Base-by-base conservation (phyloP, 495 filamentous ascomycete species). In the Aspergillus indologenus region DNA sequence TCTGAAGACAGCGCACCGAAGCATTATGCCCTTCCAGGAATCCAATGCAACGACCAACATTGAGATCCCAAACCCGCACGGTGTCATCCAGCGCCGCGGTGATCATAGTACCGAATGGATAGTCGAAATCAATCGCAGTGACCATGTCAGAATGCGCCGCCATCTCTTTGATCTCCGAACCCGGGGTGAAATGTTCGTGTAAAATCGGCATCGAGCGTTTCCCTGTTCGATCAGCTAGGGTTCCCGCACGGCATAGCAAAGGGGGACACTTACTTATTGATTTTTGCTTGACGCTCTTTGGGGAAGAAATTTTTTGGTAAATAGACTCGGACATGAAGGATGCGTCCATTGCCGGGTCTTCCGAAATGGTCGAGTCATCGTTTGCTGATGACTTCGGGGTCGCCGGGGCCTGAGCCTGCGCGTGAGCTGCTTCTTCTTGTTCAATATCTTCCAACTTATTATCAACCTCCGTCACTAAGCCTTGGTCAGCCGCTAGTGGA, bases 291-390 rank as follows among this genome's bases (percentile, higher is more conserved):
- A 85, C 83, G 26, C 82, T 73, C 56, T 82, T 85, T 24, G 82
- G 70, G 14, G 85, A 83, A 0, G 91, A 90, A 17, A 98, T 72
- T 70, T 97, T 98, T 66, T 93, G 87, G 67, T 97, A 99, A 61
- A 99, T 90, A 8, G 91, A 96, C 68, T 96, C 91, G 2, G 94
- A 97, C 95, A 98, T 98, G 77, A 98, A 99, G 1, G 85, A 83
- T 15, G 77, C 81, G 63, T 82, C 85, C 82, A 72, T 83, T 57
- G 73, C 83, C 54, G 72, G 75, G 58, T 83, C 78, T 23, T 85
- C 85, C 26, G 81, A 75, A 14, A 76, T 71, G 49, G 76, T 75
- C 3, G 77, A 75, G 7, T 79, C 78, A 20, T 81, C 79, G 40
- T 81, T 81, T 21, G 74, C 78, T 9, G 80, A 75, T 49, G 83